Percentiles rank a stretch among this genome's conserved stretches.
Evolutionary conservation across 1,284 basidiomycete species (phyloP).

Genomic region (Tetrapyrgos nigripes): DNA sequence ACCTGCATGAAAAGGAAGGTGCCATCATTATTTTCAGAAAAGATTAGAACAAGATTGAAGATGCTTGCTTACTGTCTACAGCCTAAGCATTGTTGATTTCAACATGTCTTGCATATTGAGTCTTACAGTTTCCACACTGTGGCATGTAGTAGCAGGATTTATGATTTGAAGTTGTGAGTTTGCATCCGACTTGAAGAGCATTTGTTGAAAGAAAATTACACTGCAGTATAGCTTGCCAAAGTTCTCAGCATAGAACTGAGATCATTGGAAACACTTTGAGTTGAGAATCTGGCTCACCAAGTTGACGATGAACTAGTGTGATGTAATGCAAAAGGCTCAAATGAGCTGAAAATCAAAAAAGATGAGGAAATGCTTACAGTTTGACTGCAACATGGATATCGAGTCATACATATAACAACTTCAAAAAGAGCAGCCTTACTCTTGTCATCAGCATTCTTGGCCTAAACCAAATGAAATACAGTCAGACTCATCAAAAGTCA

Average conservation of each 20-base stretch:
- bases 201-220: constrained; percentile 20
- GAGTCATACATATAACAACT: no score
- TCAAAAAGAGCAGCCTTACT: constrained; percentile 8
- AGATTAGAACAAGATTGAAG: neutral
- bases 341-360: constrained; percentile 28
- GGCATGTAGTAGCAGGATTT: neutral
- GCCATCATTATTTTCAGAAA: no score
- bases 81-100: constrained; percentile 43
- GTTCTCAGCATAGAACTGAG: constrained; percentile 43
- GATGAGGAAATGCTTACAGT: no score
- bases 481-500: no score
- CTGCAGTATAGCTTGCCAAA: constrained; percentile 45
- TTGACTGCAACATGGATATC: no score
- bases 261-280: neutral
- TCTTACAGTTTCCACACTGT: constrained; percentile 33
- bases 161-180: no score
- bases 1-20: no score
- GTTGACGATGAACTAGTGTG: constrained; percentile 45
- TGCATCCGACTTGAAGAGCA: no score
- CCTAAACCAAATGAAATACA: constrained; percentile 22
- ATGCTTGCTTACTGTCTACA: constrained; percentile 33
- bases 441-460: constrained; percentile 25
- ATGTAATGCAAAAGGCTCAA: no score
- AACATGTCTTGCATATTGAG: constrained; percentile 30
- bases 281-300: constrained; percentile 28